Base-by-base conservation (phyloP, 2,329 filamentous ascomycete species). In the Claviceps sp. region DNA sequence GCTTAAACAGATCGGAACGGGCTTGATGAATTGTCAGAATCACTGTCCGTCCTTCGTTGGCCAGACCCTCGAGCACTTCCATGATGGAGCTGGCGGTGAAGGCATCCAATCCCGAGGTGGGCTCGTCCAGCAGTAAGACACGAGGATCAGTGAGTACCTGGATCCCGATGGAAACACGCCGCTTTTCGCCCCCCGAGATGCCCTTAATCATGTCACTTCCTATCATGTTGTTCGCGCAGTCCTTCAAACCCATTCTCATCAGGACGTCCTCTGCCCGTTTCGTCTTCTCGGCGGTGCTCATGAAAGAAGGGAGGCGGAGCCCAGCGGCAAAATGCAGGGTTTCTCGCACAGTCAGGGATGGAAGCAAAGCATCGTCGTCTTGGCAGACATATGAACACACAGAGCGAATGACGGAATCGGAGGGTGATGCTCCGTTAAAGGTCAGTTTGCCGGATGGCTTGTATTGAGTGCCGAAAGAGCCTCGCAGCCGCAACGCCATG, bases 1-100 rank as follows among this genome's bases (percentile, higher is more conserved):
- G 77, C 20, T 71, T 70, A 60, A 88, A 89, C 0, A 88, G 66
- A 55, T 88, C 83, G 0, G 83, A 87, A 2, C 85, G 78, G 1
- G 85, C 82, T 62, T 89, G 86, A 53, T 89, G 86, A 38, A 89
- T 87, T 0, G 85, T 88, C n/a, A 88, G 71, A 44, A 89, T 79
- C 1, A 89, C 65, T 0, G 85, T 89, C 5, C 85, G 77, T 1
- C 85, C 85, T 66, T 89, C 85, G 22, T 79, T 77, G 0, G 85
- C 84, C 2, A 90, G 71, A 2, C 81, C 81, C 23, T 78, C 75
- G 1, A 89, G 73, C 2, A 89, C 83, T 54, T 87, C 83, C 66
- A 88, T 80, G 55, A 89, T 88, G 1, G 85, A 88, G 50, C 76
- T 80, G 1, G 86, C 85, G 0, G 85, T 89, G 58, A 89, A 89